Evolutionary conservation across 305 asterid genomes (phyloP).

Genomic region (Solanum hybrid): DNA sequence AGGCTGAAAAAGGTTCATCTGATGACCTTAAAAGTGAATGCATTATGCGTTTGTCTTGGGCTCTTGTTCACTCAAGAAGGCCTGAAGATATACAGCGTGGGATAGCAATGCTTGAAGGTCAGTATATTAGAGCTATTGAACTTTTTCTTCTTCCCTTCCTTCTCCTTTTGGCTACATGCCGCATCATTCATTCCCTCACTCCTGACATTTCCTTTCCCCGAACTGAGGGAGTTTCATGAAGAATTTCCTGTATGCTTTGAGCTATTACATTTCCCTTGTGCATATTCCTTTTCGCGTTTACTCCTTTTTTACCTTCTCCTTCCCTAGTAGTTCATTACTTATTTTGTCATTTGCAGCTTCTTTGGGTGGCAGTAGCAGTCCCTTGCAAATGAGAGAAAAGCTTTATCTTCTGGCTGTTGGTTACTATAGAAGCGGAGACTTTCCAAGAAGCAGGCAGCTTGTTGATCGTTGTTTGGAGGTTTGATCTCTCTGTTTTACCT

Average conservation of each 20-base stretch:
- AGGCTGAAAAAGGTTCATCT: conserved; percentile 61
- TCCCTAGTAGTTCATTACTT: conserved; percentile 7
- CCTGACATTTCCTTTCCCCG: neutral
- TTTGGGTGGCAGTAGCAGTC: conserved; percentile 33
- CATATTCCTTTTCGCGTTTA: neutral
- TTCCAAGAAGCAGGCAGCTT: conserved; percentile 66
- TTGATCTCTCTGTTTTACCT: neutral
- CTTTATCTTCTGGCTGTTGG: conserved; percentile 72
- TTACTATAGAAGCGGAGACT: conserved; percentile 62
- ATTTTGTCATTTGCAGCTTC: conserved; percentile 37
- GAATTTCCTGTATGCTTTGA: neutral
- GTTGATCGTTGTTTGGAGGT: conserved; percentile 73
- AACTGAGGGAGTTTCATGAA: neutral
- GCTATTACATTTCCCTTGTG: neutral
- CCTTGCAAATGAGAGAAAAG: conserved; percentile 42
- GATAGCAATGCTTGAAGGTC: conserved; percentile 94
- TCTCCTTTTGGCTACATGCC: neutral
- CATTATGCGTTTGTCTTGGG: conserved; percentile 94
- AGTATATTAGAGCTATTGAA: conserved; percentile 4
- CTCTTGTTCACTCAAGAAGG: conserved; percentile 84
- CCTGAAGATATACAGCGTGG: conserved; percentile 85
- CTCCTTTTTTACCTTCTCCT: neutral
- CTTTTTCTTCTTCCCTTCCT: neutral
- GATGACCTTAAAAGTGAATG: conserved; percentile 66
- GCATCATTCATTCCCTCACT: neutral